phyloP scores from a whole-genome alignment of 1,139 yeast species.

The Hanseniaspora uvarum region DNA sequence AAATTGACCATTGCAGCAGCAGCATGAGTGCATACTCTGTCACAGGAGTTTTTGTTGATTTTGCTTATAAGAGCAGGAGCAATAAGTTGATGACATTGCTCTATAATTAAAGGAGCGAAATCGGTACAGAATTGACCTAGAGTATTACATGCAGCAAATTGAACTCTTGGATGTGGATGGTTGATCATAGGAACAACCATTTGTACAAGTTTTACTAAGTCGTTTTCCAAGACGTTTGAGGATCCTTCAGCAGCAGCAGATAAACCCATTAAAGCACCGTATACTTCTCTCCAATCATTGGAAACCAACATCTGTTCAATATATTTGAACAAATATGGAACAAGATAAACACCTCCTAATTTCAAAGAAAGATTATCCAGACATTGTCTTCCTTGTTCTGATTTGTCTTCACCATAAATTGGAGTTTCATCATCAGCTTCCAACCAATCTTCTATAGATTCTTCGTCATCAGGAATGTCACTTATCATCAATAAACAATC shows the following conservation, averaged over 20 bases:
- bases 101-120: slow-evolving; percentile 80
- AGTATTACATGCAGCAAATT: slow-evolving; percentile 94
- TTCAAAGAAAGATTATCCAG: slow-evolving; percentile 79
- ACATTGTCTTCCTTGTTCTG: slow-evolving; percentile 88
- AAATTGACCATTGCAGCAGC: slow-evolving; percentile 97
- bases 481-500: slow-evolving; percentile 78
- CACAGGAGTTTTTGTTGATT: slow-evolving; percentile 59
- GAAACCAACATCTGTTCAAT: slow-evolving; percentile 75
- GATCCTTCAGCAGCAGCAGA: slow-evolving; percentile 98
- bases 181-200: slow-evolving; percentile 71
- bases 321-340: slow-evolving; percentile 76
- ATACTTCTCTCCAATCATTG: slow-evolving; percentile 82
- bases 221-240: slow-evolving; percentile 72
- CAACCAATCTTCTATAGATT: slow-evolving; percentile 73
- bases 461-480: slow-evolving; percentile 83
- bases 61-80: slow-evolving; percentile 82
- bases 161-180: slow-evolving; percentile 87
- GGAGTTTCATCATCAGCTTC: slow-evolving; percentile 68
- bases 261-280: slow-evolving; percentile 92
- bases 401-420: slow-evolving; percentile 79
- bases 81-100: slow-evolving; percentile 64
- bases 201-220: slow-evolving; percentile 71
- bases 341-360: slow-evolving; percentile 72
- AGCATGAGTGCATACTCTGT: slow-evolving; percentile 94
- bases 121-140: slow-evolving; percentile 97